Evolutionary conservation across 2,329 filamentous ascomycete genomes (phyloP).

Genomic region (Clarireedia monteithiana): DNA sequence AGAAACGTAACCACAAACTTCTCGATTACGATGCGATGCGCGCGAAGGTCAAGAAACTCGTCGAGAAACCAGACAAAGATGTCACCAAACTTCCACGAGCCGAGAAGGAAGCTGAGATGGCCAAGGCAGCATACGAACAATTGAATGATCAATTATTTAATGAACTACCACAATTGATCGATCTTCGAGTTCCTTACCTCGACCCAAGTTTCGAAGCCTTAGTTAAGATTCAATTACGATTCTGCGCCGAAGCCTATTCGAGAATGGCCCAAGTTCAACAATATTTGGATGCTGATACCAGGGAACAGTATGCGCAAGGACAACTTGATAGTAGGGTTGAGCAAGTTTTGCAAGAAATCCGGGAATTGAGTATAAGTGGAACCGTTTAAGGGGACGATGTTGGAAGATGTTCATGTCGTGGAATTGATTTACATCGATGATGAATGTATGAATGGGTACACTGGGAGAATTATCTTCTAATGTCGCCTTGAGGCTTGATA

Average conservation of each 20-base stretch:
- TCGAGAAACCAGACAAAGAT: conserved; percentile 98
- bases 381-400: conserved; percentile 42
- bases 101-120: conserved; percentile 94
- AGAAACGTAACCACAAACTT: conserved; percentile 97
- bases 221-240: conserved; percentile 95
- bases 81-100: conserved; percentile 91
- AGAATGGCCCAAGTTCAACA: conserved; percentile 99
- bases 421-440: conserved; percentile 8
- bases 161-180: conserved; percentile 92
- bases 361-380: conserved; percentile 86
- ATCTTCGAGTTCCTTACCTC: conserved; percentile 91
- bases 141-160: conserved; percentile 92
- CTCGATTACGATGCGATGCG: conserved; percentile 96
- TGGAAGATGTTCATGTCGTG: neutral
- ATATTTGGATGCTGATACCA: conserved; percentile 89
- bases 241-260: conserved; percentile 95
- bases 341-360: conserved; percentile 92
- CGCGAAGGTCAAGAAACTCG: conserved; percentile 92
- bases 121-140: conserved; percentile 87
- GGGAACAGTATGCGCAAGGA: conserved; percentile 92
- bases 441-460: conserved; percentile 4
- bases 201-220: conserved; percentile 96
- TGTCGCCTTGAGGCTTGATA: neutral
- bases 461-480: neutral
- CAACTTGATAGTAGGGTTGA: conserved; percentile 88